These are phyloP conservation scores for Detonula confervacea DNA, from an alignment of 352 stramenopile species.

Conservation along the genomic window DNA sequence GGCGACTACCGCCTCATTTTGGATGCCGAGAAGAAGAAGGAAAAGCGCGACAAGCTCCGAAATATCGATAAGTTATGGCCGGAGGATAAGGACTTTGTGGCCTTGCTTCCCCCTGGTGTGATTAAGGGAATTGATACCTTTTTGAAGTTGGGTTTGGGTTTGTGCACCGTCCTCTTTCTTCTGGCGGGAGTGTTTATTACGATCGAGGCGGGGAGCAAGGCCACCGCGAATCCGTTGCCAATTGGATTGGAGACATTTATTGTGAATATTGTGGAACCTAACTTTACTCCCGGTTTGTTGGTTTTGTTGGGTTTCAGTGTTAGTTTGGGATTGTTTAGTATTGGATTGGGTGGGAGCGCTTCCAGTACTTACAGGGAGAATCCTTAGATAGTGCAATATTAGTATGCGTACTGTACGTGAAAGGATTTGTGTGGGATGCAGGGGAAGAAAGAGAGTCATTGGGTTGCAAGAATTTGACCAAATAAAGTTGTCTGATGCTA, in stretches of 20 bases:
- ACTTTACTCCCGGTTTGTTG: conserved; percentile 80
- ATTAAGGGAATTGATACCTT: conserved; percentile 76
- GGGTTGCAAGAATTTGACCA: too few species aligned
- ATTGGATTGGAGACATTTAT: conserved; percentile 72
- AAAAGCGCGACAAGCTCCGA: conserved; percentile 59
- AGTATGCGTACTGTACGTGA: too few species aligned
- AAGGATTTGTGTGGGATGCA: too few species aligned
- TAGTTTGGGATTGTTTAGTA: conserved; percentile 75
- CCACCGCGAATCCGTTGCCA: conserved; percentile 60
- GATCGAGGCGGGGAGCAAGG: conserved; percentile 72
- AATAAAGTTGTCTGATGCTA: too few species aligned
- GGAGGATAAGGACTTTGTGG: conserved; percentile 69
- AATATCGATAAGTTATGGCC: conserved; percentile 69
- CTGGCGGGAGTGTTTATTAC: conserved; percentile 69
- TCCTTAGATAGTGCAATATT: too few species aligned
- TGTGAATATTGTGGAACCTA: conserved; percentile 74
- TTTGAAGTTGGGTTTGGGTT: conserved; percentile 71
- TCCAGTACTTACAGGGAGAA: conserved; percentile 71
- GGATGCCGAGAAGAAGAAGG: conserved; percentile 27
- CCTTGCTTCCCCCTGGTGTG: conserved; percentile 63
- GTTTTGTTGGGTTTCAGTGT: conserved; percentile 82
- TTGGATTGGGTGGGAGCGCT: conserved; percentile 61
- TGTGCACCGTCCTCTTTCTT: conserved; percentile 47
- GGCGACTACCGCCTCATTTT: conserved; percentile 27
- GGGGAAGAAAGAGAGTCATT: too few species aligned